Conservation (phyloP, 257 asterid species). For the Ajuga chamaepitys region DNA sequence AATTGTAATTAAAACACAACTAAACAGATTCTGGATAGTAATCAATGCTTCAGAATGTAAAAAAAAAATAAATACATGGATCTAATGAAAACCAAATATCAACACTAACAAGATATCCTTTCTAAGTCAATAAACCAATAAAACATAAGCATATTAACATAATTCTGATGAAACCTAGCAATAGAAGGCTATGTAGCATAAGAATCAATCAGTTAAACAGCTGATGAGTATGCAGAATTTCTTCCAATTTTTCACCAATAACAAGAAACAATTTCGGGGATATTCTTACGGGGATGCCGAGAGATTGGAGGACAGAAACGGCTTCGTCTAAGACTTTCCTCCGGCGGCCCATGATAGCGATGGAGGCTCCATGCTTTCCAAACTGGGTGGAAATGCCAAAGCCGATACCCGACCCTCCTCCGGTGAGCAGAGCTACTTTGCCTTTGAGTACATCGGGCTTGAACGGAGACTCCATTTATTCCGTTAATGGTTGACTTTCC, state of each 20-base stretch:
- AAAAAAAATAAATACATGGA: not conserved
- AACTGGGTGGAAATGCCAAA: slow-evolving; percentile 68
- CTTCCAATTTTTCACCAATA: no score
- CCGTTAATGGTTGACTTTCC: no score
- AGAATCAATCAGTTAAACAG: not conserved
- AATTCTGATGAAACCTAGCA: not conserved
- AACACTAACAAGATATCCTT: not conserved
- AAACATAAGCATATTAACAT: not conserved
- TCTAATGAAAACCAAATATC: not conserved
- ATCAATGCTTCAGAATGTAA: not conserved
- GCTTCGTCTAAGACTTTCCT: slow-evolving; percentile 56
- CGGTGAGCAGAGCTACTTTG: slow-evolving; percentile 78
- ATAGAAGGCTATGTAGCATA: not conserved
- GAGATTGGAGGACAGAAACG: slow-evolving; percentile 60
- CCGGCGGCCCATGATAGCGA: slow-evolving; percentile 95
- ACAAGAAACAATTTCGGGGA: not conserved
- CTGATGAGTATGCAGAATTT: no score
- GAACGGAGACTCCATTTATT: slow-evolving; percentile 75
- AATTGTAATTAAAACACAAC: not conserved
- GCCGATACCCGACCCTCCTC: slow-evolving; percentile 93
- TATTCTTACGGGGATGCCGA: slow-evolving; percentile 52
- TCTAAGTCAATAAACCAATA: not conserved
- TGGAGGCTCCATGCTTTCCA: slow-evolving; percentile 87
- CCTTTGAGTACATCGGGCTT: slow-evolving; percentile 54
- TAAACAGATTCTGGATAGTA: not conserved